A percentile compares a stretch with the other conserved stretches of the same genome.
These are phyloP conservation scores for Globisporangium sylvaticum DNA, from an alignment of 352 stramenopile species.

Conservation along the genomic window DNA sequence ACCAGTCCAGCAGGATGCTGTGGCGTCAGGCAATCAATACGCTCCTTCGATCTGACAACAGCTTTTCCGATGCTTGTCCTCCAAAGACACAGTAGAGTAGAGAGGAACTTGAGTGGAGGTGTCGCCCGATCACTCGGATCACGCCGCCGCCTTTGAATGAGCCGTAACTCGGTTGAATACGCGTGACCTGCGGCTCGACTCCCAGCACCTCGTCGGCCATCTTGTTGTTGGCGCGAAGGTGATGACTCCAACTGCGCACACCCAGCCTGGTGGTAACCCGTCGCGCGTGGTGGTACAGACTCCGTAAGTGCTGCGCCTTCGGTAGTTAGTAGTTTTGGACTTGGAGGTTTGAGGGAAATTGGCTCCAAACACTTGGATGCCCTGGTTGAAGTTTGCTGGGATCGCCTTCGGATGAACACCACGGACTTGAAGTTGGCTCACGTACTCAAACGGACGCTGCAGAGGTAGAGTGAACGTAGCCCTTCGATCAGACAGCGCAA, in stretches of 20 bases:
- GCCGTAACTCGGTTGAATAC: conserved; percentile 18
- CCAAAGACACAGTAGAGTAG: conserved; percentile 34
- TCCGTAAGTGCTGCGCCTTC: no score
- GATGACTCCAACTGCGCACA: no score
- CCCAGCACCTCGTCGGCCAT: no score
- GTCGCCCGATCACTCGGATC: conserved; percentile 21
- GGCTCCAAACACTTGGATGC: conserved; percentile 24
- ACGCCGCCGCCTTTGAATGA: conserved; percentile 29
- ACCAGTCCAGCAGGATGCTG: conserved; percentile 21
- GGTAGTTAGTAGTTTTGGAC: no score
- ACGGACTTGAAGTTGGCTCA: conserved; percentile 18
- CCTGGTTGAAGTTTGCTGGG: conserved; percentile 34
- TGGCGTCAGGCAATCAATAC: conserved; percentile 26
- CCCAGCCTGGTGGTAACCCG: no score
- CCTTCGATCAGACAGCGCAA: conserved; percentile 24
- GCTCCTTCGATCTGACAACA: conserved; percentile 4
- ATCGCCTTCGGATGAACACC: conserved; percentile 19
- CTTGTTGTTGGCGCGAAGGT: no score
- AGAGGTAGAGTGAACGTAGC: conserved; percentile 20
- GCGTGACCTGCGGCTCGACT: conserved; percentile 12
- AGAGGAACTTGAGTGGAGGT: conserved; percentile 17
- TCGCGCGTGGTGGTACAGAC: no score
- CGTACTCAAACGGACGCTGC: conserved; percentile 29
- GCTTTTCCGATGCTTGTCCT: not conserved
- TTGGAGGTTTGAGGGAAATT: conserved; percentile 20